Conservation (phyloP, 2,329 filamentous ascomycete genomes). For the Colletotrichum destructivum region DNA sequence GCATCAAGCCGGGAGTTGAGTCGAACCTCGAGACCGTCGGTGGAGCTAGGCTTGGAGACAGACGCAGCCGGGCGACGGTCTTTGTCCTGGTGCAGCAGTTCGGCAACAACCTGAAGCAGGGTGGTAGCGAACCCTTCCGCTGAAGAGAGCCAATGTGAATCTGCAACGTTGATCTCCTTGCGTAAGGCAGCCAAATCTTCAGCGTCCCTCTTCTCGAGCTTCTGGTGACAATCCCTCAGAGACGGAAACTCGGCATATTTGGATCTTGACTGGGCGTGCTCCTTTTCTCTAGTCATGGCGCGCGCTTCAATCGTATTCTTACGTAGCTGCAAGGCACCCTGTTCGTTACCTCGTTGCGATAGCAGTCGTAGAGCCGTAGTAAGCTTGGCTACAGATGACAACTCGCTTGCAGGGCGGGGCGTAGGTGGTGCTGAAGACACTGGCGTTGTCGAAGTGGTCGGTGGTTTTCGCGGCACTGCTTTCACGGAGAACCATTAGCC, state of each 20-base stretch:
- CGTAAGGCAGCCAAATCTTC: constrained; percentile 20
- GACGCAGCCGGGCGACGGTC: background rate
- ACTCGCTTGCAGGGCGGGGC: background rate
- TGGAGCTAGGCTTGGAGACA: background rate
- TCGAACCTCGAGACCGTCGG: constrained; percentile 6
- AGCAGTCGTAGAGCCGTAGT: constrained; percentile 11
- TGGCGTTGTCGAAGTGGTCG: constrained; percentile 7
- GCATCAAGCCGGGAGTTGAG: constrained; percentile 27
- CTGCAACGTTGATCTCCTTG: constrained; percentile 7
- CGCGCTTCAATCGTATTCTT: constrained; percentile 22
- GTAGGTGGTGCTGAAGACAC: constrained; percentile 14
- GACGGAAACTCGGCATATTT: constrained; percentile 37
- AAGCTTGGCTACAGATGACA: constrained; percentile 11
- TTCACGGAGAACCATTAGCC: constrained; percentile 1
- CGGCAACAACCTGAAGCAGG: constrained; percentile 22
- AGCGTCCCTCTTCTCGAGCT: constrained; percentile 25
- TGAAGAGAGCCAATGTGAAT: background rate
- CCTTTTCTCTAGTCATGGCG: constrained; percentile 17
- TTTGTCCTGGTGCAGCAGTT: constrained; percentile 10
- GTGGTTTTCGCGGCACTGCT: constrained; percentile 10
- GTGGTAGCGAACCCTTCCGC: constrained; percentile 15
- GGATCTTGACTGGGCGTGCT: background rate
- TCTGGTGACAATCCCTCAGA: constrained; percentile 22
- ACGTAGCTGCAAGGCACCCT: constrained; percentile 16
- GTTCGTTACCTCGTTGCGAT: constrained; percentile 20